Evolutionary conservation across 306 rosid genomes (phyloP), one percentile per base, ranked within the genome.

Genomic region (peach (Prunus persica)): DNA sequence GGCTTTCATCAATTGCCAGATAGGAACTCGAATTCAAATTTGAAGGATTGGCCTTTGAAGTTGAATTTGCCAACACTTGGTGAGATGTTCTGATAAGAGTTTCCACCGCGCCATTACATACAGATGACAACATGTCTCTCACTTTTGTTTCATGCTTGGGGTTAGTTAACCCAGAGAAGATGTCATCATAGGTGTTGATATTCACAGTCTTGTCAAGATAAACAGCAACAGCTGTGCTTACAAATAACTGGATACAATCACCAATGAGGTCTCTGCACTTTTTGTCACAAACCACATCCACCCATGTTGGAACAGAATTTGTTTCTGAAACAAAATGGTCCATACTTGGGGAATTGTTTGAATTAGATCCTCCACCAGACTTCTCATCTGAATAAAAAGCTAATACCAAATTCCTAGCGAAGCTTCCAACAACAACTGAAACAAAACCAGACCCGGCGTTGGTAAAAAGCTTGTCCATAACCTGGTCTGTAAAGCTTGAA

Each of bases 161-260:
- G 74, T 92, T 86, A 4, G 98, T 90, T 57, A 95, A 67, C 15
- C 97, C 96, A 49, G 92, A 78, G 79, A 95, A 90, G 79, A 95
- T 78, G 25, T 86, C 91, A 69, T 89, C 93, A 57, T 88, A 95
- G 18, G 90, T 30, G 66, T 95, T 90, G 85, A 95, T 84, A 56
- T 88, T 81, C 95, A 84, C 86, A 1, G 97, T 95, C 81, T 90
- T 95, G 67, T 95, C 98, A 22, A 95, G 93, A 87, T 89, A 95
- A 45, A 89, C 93, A 2, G 93, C 67, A 60, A 95, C 92, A 5
- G 93, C 90, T 0, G 95, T 81, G 83, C 93, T 90, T 49, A 92
- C 96, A 81, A 89, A 92, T 70, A 88, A 43, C 78, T 90, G 95
- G 20, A 95, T 85, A 25, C 87, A 86, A 76, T 86, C 89, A 38